Evolutionary conservation across 1,139 yeast genomes (phyloP), one percentile per base, ranked within the genome.

Genomic region (Suhomyces ambrosiae): DNA sequence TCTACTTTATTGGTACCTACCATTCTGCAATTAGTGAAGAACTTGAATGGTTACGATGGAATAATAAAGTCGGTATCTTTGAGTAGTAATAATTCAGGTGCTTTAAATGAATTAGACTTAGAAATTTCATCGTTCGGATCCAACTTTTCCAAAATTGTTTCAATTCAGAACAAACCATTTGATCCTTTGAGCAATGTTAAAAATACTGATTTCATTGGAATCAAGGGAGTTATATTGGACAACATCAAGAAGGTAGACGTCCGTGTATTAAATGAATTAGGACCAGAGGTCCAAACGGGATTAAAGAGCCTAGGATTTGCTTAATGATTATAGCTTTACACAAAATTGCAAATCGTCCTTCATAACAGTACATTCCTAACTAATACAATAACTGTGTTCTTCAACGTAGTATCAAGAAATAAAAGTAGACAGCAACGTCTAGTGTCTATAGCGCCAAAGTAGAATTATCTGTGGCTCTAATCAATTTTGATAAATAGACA

Each of bases 51-150:
- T 4, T 66, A 76, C 27, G 74, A 60, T 29, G 68, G 71, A 3
- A 55, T 71, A 11, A 60, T 58, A 30, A 56, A 64, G 10, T 54
- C 60, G 19, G 55, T 53, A 7, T 61, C 63, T 11, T 62, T 60
- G 26, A 63, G 63, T 15, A 60, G 58, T 32, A 56, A 58, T 34
- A 54, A 62, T 26, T 61, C 59, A 21, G 46, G 51, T 2, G 53
- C 47, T 13, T 45, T 47, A 41, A 57, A 44, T 42, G 66, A 45
- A 45, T 66, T 58, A 40, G 87, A 80, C 38, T 58, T 79, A 27
- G 89, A 82, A 44, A 60, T 75, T 30, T 81, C 82, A 28, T 71
- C 94, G 1, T 92, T 89, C 63, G 97, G 97, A 2, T 83, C 96
- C 0, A 80, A 82, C 35, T 92, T 79, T 60, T 86, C 95, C 32